Conservation (phyloP, 1,284 basidiomycete genomes). For the Sanghuangporus baumii region DNA sequence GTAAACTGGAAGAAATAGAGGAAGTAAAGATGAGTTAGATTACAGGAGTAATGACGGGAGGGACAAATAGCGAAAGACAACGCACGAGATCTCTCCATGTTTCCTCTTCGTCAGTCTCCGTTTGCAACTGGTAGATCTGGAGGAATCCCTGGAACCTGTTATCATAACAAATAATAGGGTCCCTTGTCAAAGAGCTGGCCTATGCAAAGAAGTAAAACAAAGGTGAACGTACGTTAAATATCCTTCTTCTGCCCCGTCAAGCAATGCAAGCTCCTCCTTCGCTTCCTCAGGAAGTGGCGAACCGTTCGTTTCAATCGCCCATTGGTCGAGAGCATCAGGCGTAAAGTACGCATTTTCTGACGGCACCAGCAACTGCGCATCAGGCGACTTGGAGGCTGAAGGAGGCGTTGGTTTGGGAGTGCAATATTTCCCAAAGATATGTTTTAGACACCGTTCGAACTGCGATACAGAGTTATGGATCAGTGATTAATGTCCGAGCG, state of each 20-base stretch:
- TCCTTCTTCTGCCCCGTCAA: conserved; percentile 70
- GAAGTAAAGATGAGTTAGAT: not conserved
- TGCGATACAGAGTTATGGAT: conserved; percentile 23
- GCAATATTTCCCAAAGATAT: conserved; percentile 73
- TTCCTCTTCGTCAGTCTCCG: conserved; percentile 76
- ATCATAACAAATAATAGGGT: no score
- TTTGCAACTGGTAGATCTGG: conserved; percentile 76
- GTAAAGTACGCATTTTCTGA: conserved; percentile 55
- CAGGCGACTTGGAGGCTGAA: conserved; percentile 12
- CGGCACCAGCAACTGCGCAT: conserved; percentile 36
- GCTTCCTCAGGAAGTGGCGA: conserved; percentile 65
- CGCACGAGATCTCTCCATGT: conserved; percentile 74
- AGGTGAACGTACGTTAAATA: conserved; percentile 55
- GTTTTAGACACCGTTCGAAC: conserved; percentile 59
- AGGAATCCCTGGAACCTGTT: conserved; percentile 68
- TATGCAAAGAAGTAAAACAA: not conserved
- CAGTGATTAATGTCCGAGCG: no score
- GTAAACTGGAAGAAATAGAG: conserved; percentile 40
- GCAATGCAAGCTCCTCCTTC: conserved; percentile 71
- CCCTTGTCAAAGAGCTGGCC: not conserved
- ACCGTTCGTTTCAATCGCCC: conserved; percentile 74
- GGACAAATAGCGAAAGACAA: not conserved
- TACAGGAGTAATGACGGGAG: not conserved
- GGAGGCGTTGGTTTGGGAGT: conserved; percentile 35
- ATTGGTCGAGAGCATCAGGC: conserved; percentile 57